Evolutionary conservation across 495 filamentous ascomycete genomes (phyloP), one percentile per base, ranked within the genome.

Genomic region (Talaromyces trachyspermus): DNA sequence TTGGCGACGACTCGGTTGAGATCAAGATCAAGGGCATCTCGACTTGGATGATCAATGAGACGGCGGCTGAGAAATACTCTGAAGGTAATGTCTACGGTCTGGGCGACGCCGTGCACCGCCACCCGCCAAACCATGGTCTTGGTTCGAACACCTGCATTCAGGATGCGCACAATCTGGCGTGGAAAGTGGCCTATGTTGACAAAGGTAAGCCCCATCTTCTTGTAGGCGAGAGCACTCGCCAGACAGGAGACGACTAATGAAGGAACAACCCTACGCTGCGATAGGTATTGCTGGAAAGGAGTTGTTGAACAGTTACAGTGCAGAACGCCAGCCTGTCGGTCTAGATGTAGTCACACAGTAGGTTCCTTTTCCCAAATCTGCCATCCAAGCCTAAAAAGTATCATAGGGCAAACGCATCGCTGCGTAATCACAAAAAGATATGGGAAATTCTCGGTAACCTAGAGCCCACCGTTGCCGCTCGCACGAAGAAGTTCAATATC

Each of bases 81-180:
- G 14, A 17, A 1, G 58, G 50, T 11, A 55, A 59, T 33, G 46
- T 30, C 47, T 75, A 71, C 45, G 68, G 68, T 45, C 51, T 76
- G 11, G 72, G 73, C 18, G 74, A 75, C 50, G 72, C 73, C 1
- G 68, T 71, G 4, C 75, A 78, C 48, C 65, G 72, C 1, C 76
- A 79, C 47, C 72, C 75, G 0, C 74, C 74, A 6, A 55, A 66
- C 1, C 72, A 75, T 48, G 74, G 71, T 0, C 66, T 76, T 2
- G 76, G 75, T 9, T 66, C 62, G 14, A 79, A 79, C 42, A 77
- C 72, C 12, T 77, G 73, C 49, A 65, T 78, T 5, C 72, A 77
- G 61, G 76, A 79, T 50, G 68, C 74, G 0, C 76, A 66, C 49
- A 78, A 79, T 42, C 53, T 79, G 9, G 74, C 75, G 8, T 80